Base-by-base conservation (phyloP, 192 early-diverging fungal genomes). In the Umbelopsis ramanniana region DNA sequence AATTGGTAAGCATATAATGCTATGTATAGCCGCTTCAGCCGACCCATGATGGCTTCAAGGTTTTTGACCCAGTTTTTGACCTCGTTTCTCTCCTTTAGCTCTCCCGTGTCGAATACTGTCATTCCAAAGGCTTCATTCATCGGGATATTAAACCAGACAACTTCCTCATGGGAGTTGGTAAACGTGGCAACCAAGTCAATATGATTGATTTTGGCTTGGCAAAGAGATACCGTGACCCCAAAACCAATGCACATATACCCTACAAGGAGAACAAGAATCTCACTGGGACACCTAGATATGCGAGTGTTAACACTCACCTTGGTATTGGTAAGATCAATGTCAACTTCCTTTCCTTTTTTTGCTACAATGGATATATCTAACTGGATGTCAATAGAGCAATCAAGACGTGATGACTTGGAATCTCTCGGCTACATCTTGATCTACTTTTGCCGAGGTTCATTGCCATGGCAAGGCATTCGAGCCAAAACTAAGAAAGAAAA, bases 241-340 rank as follows among this genome's bases (percentile, higher is more conserved):
- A 90, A 74, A 94, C 91, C 43, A 84, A 91, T 70, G 78, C 90
- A 78, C 95, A 97, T 82, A 95, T 97, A 72, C 91, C 93, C 33
- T 95, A 95, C 75, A 88, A 92, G 72, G 94, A 97, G 79, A 91
- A 93, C 84, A 95, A 97, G 85, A 95, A 94, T 82, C 84, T 96
- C 60, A 95, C 93, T 24, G 95, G 95, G 37, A 96, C 95, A 33
- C 92, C 94, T 33, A 89, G 95, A 70, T 96, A 96, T 77, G 94
- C 94, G 68, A 94, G 92, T 81, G 91, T 96, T 75, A 93, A 95
- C 72, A 93, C 94, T 35, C 93, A 94, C 67, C 74, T 93, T 70
- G 93, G 93, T 76, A 81, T 84, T 35, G 88, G 89, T 90, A 87
- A 74, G 21, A 29, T 46, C 40, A 21, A 15, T 67, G n/a, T n/a